A percentile compares a stretch with the other conserved stretches of the same genome.
phyloP scores from a whole-genome alignment of 1,284 basidiomycete species.

The Sanghuangporus weigelae region DNA sequence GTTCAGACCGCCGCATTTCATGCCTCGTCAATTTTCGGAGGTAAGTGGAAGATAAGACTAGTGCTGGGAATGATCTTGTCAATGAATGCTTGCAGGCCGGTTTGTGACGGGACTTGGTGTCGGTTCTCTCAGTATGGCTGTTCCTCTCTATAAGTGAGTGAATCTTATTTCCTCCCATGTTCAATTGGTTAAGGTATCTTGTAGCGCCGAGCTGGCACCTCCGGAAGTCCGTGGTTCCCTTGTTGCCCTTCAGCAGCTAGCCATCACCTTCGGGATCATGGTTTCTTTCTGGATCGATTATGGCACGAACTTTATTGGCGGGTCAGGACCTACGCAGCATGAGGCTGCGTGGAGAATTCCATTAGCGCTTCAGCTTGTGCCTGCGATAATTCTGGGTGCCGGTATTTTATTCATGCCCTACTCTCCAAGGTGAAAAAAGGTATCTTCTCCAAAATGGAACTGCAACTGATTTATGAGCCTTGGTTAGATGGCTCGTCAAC shows the following conservation, averaged over 20 bases:
- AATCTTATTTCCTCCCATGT: constrained; percentile 20
- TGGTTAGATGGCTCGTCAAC: constrained; percentile 62
- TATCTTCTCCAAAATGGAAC: neutral
- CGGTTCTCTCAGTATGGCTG: constrained; percentile 69
- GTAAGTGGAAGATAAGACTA: constrained; percentile 25
- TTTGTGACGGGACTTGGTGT: constrained; percentile 76
- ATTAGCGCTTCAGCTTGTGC: constrained; percentile 70
- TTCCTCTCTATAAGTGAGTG: constrained; percentile 67
- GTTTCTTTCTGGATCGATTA: constrained; percentile 80
- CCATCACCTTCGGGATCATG: constrained; percentile 70
- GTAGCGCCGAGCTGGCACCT: constrained; percentile 61
- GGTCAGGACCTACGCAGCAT: constrained; percentile 46
- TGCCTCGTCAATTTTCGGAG: constrained; percentile 61
- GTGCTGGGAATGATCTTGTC: neutral
- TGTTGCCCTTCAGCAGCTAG: constrained; percentile 77
- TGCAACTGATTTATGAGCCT: constrained; percentile 12
- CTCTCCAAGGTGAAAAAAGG: constrained; percentile 47
- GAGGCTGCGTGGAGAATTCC: constrained; percentile 77
- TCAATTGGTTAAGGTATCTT: neutral
- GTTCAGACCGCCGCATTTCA: constrained; percentile 56
- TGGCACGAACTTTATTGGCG: constrained; percentile 71
- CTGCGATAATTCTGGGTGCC: constrained; percentile 60
- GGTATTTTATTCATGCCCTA: constrained; percentile 69
- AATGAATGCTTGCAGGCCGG: constrained; percentile 38
- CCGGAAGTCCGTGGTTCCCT: constrained; percentile 80